Percentiles rank a stretch among this genome's conserved stretches.
These are phyloP conservation scores for Lachancea sp. DNA, from an alignment of 805 yeast species.

Conservation along the genomic window DNA sequence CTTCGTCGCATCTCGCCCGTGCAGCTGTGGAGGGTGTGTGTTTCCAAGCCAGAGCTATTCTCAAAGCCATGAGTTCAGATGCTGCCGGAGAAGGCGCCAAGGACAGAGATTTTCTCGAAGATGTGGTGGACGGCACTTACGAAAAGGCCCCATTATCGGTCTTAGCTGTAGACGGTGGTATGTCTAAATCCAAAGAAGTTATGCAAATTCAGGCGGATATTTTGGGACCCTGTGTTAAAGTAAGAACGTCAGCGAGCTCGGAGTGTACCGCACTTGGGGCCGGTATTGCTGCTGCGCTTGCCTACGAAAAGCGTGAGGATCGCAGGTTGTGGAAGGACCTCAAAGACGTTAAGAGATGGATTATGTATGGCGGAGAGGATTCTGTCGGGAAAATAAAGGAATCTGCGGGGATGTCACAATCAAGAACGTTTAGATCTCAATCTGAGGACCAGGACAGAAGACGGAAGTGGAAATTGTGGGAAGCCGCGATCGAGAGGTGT, in stretches of 20 bases:
- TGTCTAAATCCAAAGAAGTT: slow-evolving; percentile 84
- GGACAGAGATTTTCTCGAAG: slow-evolving; percentile 47
- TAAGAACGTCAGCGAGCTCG: slow-evolving; percentile 70
- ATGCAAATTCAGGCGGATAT: slow-evolving; percentile 93
- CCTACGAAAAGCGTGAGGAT: slow-evolving; percentile 40
- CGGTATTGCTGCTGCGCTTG: slow-evolving; percentile 90
- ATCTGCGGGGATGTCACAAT: slow-evolving; percentile 19
- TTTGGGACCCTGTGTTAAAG: slow-evolving; percentile 78
- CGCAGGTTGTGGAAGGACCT: slow-evolving; percentile 67
- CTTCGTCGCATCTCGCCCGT: slow-evolving; percentile 85
- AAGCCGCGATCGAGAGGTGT: slow-evolving; percentile 74
- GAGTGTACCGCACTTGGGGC: slow-evolving; percentile 97
- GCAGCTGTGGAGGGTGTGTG: slow-evolving; percentile 96
- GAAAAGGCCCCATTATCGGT: slow-evolving; percentile 47
- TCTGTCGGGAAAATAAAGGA: slow-evolving; percentile 12
- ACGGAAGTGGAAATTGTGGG: slow-evolving; percentile 73
- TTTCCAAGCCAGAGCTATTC: slow-evolving; percentile 85
- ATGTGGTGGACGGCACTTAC: slow-evolving; percentile 33
- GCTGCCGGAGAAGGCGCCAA: slow-evolving; percentile 51
- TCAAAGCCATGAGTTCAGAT: slow-evolving; percentile 84
- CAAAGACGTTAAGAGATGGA: slow-evolving; percentile 79
- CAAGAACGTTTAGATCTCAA: slow-evolving; percentile 34
- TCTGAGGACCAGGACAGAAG: slow-evolving; percentile 54
- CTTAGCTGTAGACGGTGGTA: slow-evolving; percentile 88
- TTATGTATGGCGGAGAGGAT: slow-evolving; percentile 87